Evolutionary conservation across 306 rosid species (phyloP).

Genomic region (Vigna radiata): DNA sequence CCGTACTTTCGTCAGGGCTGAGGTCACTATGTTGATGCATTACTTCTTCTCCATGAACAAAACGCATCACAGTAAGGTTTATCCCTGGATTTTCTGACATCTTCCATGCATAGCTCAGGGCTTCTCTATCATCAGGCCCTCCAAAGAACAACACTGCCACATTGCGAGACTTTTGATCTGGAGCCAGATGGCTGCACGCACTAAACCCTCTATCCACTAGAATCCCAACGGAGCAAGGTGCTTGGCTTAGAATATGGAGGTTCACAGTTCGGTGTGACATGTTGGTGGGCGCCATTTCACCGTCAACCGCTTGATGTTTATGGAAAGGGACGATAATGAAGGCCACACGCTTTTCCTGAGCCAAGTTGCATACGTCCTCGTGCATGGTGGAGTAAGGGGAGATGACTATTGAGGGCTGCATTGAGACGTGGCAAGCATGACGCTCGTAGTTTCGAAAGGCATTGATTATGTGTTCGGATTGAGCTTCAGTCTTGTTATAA

Average conservation of each 20-base stretch:
- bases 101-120: slow-evolving; percentile 76
- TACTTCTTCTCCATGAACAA: slow-evolving; percentile 55
- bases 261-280: slow-evolving; percentile 64
- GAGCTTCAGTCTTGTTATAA: slow-evolving; percentile 68
- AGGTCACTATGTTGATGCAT: not conserved
- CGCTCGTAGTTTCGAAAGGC: slow-evolving; percentile 86
- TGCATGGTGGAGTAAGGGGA: slow-evolving; percentile 96
- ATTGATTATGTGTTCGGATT: slow-evolving; percentile 75
- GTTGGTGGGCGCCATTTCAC: slow-evolving; percentile 85
- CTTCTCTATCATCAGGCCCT: slow-evolving; percentile 91
- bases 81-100: slow-evolving; percentile 74
- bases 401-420: slow-evolving; percentile 76
- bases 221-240: slow-evolving; percentile 93
- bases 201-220: slow-evolving; percentile 82
- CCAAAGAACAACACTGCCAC: slow-evolving; percentile 75
- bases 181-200: slow-evolving; percentile 46
- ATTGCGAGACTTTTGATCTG: slow-evolving; percentile 59
- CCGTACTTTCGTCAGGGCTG: not conserved
- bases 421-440: slow-evolving; percentile 53
- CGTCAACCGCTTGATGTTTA: slow-evolving; percentile 84
- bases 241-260: slow-evolving; percentile 64
- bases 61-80: slow-evolving; percentile 63
- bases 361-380: slow-evolving; percentile 78
- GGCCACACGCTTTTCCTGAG: slow-evolving; percentile 84
- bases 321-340: slow-evolving; percentile 84